Evolutionary conservation across 257 asterid species (phyloP), one percentile per base, ranked within the genome.

Genomic region (Primulina tabacum): DNA sequence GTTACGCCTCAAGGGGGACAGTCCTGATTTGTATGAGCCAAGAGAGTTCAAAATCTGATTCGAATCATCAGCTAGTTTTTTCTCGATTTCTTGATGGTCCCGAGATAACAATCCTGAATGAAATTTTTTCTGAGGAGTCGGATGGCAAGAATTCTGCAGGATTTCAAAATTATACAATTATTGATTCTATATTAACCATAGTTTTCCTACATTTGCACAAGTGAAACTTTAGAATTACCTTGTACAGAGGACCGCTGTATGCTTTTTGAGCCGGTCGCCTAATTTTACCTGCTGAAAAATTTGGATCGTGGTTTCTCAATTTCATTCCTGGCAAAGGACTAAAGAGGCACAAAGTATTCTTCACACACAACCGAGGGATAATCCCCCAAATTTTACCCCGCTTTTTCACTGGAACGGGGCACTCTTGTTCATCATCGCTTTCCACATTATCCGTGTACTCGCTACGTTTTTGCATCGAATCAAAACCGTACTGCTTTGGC

Each of bases 241-340:
- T 89, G 62, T 86, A 90, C 33, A 94, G 85, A 67, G 99, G 97
- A 65, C 99, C 99, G 76, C 99, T 94, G 56, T 76, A 86, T 0
- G 97, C 87, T 62, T 81, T 89, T 82, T 96, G 84, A n/a, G 88
- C 68, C 53, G 88, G 65, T 80, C 90, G 79, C 38, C 82, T 75
- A 69, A 80, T 80, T 6, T 86, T 88, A 53, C 34, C 74, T 10
- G 71, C 74, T 6, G 87, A 60, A 75, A 96, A 86, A 10, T 84
- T 74, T 28, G 92, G 85, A 33, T 85, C 37, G 7, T 82, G 91
- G 30, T 76, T 61, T 80, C 73, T 89, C 16, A 82, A 60, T 70
- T 88, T 94, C 76, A 82, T 58, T 35, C 79, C 87, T 16, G 96
- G 91, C 69, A 86, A 71, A 8, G 95, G 95, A 80, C 84, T 91